A percentile compares a stretch with the other conserved stretches of the same genome.
Evolutionary conservation across 192 early-diverging fungal species (phyloP).

Genomic region (Allomyces javanicus): DNA sequence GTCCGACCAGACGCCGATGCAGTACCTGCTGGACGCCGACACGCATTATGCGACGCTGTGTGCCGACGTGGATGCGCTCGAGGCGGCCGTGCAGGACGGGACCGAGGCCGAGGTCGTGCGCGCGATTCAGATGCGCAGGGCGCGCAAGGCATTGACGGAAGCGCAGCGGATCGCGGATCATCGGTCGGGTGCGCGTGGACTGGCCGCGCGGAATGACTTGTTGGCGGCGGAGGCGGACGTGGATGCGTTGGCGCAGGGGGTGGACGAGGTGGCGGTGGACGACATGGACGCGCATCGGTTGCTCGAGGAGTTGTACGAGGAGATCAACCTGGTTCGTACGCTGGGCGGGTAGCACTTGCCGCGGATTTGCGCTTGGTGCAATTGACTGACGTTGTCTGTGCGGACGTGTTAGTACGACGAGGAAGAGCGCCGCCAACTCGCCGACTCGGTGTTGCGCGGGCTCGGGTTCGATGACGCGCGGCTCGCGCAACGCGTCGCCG

Average conservation of each 20-base stretch:
- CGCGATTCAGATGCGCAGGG: background rate
- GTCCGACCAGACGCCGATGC: background rate
- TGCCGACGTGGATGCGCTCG: background rate
- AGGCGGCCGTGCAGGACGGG: constrained; percentile 29
- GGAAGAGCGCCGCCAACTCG: constrained; percentile 29
- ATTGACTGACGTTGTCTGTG: too few species aligned
- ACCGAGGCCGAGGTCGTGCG: background rate
- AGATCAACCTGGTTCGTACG: constrained; percentile 9
- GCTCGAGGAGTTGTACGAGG: constrained; percentile 43
- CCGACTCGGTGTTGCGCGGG: constrained; percentile 25
- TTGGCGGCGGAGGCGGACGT: background rate
- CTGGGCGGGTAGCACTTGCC: too few species aligned
- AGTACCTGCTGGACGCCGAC: background rate
- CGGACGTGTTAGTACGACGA: constrained; percentile 14
- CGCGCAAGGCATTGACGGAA: background rate
- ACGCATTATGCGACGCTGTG: background rate
- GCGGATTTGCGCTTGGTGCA: too few species aligned
- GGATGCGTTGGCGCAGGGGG: background rate
- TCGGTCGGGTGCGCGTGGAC: background rate
- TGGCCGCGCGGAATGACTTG: background rate
- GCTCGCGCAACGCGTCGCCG: constrained; percentile 40
- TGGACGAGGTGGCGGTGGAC: constrained; percentile 25
- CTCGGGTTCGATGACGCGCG: constrained; percentile 49
- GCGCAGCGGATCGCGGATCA: background rate
- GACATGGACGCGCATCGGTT: constrained; percentile 49